Evolutionary conservation across 768 basidiomycete genomes (phyloP), one percentile per base, ranked within the genome.

Genomic region (Panaeolus papilionaceus): DNA sequence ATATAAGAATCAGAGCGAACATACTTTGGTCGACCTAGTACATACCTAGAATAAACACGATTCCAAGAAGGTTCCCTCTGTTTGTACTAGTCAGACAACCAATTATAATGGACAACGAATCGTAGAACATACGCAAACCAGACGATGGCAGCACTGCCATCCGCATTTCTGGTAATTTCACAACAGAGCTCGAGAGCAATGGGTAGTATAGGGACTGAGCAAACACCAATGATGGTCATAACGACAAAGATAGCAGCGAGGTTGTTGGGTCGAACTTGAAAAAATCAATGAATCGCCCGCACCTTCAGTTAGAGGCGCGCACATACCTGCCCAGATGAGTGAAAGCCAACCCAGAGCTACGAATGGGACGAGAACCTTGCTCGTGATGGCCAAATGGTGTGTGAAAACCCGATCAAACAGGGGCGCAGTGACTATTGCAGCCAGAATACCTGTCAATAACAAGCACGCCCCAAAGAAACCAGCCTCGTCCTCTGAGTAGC

Each of bases 361-460:
- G 51, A 89, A 74, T 1, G 93, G 93, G 16, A 89, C 83, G 10
- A 92, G 72, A 0, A 87, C 67, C 65, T 90, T 92, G 64, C 83
- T 71, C 2, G 89, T 86, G 11, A 86, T 69, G 0, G 88, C 91
- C 44, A 94, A 82, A 68, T 87, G 87, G 70, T 89, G 85, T 10
- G 92, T 94, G 68, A 95, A 87, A n/a, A 94, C 87, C 20, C 93
- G 88, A 73, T 95, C 94, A 72, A 94, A 90, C 3, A 94, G 76
- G 0, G 94, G 94, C 0, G 93, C 88, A 0, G 89, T 86, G 62
- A 89, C 72, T 38, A 89, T 79, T 0, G 94, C 90, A 10, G 88
- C 85, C 2, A 92, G 76, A 67, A 95, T 86, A 23, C 94, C 94
- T 0, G 89, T 82, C 40, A 94, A 78, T 14, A 94, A 84, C 40